phyloP scores from a whole-genome alignment of 805 yeast species.

The Pichia nakasei region DNA sequence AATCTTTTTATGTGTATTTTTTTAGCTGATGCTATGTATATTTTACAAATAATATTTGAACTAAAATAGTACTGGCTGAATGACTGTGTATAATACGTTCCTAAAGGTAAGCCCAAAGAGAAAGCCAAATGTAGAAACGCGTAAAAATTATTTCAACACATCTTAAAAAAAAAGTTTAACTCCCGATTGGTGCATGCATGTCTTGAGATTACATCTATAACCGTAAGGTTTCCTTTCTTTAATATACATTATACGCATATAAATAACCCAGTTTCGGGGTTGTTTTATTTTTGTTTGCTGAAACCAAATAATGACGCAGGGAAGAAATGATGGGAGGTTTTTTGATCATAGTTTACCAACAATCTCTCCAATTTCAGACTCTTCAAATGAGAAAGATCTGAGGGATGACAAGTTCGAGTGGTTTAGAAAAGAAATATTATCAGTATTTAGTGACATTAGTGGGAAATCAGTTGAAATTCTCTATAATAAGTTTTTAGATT shows the following conservation, averaged over 20 bases:
- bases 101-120: no score
- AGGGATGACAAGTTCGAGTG: background rate
- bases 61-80: no score
- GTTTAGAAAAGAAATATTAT: background rate
- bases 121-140: no score
- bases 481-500: constrained; percentile 21
- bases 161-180: no score
- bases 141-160: no score
- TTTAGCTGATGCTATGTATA: constrained; percentile 1
- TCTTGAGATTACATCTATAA: no score
- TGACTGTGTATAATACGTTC: no score
- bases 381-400: background rate
- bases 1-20: background rate
- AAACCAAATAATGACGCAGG: background rate
- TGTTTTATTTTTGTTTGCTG: no score
- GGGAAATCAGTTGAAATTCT: constrained; percentile 16
- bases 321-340: background rate
- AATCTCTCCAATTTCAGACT: background rate
- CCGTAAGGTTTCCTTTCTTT: no score
- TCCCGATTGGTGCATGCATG: no score
- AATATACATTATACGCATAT: no score
- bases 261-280: no score
- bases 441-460: constrained; percentile 19
- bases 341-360: constrained; percentile 11
- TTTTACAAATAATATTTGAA: background rate